phyloP scores from a whole-genome alignment of 768 basidiomycete genomes.

The Macrolepiota dolichaula region DNA sequence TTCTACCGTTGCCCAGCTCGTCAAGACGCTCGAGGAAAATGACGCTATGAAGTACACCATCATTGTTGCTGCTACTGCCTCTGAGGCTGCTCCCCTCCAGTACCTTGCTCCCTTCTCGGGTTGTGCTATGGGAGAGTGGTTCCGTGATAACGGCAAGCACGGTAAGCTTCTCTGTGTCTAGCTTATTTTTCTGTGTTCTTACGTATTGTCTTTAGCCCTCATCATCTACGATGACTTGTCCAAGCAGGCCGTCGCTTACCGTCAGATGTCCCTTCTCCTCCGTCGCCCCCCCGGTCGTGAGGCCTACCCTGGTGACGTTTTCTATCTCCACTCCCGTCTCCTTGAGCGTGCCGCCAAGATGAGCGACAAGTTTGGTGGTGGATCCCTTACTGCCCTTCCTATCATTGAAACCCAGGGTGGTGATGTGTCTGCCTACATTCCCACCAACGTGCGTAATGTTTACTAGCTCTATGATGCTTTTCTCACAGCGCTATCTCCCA shows the following conservation, averaged over 20 bases:
- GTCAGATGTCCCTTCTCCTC: constrained; percentile 99
- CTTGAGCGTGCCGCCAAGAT: constrained; percentile 99
- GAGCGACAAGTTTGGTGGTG: constrained; percentile 98
- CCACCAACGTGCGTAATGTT: constrained; percentile 66
- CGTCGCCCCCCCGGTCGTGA: constrained; percentile 99
- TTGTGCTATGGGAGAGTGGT: constrained; percentile 99
- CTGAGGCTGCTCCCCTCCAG: constrained; percentile 98
- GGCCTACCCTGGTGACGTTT: constrained; percentile 99
- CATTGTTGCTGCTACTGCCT: constrained; percentile 98
- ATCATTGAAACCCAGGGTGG: constrained; percentile 99
- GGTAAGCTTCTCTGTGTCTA: constrained; percentile 44
- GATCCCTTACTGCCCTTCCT: constrained; percentile 96
- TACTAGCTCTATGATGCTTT: background rate
- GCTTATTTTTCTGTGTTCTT: constrained; percentile 6
- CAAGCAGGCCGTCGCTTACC: constrained; percentile 99
- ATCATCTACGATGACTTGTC: constrained; percentile 99
- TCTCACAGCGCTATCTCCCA: constrained; percentile 9
- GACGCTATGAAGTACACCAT: constrained; percentile 99
- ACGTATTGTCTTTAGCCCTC: constrained; percentile 51
- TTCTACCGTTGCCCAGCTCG: constrained; percentile 98
- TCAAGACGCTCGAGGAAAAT: constrained; percentile 99
- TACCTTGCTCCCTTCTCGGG: constrained; percentile 99
- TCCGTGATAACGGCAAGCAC: constrained; percentile 99
- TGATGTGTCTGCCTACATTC: constrained; percentile 99
- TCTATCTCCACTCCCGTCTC: constrained; percentile 99